Percentiles rank a stretch among this genome's conserved stretches.
phyloP scores from a whole-genome alignment of 2,329 filamentous ascomycete genomes.

The Alternaria alternata region DNA sequence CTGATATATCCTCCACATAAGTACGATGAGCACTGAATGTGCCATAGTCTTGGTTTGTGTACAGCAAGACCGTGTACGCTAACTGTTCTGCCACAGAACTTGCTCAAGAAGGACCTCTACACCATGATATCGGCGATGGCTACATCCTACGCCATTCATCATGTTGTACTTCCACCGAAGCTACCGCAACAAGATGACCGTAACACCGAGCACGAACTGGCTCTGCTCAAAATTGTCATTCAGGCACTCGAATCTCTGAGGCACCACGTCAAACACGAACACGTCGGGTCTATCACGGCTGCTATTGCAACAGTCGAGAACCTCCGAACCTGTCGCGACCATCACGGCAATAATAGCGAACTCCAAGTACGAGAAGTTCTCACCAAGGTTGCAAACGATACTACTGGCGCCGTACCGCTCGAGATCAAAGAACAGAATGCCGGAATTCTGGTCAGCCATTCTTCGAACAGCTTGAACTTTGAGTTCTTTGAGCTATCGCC shows the following conservation, averaged over 20 bases:
- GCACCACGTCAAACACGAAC: not conserved
- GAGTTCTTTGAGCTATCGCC: slow-evolving; percentile 60
- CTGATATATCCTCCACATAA: not conserved
- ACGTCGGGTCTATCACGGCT: slow-evolving; percentile 8
- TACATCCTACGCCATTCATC: slow-evolving; percentile 39
- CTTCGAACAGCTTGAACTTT: slow-evolving; percentile 40
- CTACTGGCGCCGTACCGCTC: slow-evolving; percentile 41
- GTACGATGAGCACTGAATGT: not conserved
- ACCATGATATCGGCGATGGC: slow-evolving; percentile 12
- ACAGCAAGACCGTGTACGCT: not conserved
- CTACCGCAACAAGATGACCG: slow-evolving; percentile 53
- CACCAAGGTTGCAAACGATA: slow-evolving; percentile 20
- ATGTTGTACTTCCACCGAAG: slow-evolving; percentile 60
- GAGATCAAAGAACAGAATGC: slow-evolving; percentile 59
- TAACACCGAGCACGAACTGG: slow-evolving; percentile 16
- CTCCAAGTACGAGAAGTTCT: slow-evolving; percentile 15
- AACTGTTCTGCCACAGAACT: not conserved
- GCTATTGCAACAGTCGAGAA: slow-evolving; percentile 27
- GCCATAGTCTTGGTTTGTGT: not conserved
- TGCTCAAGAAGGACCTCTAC: too few relatives aligned
- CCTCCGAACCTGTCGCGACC: slow-evolving; percentile 16
- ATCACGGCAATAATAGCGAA: slow-evolving; percentile 22
- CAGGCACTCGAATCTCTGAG: slow-evolving; percentile 22
- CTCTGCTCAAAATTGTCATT: slow-evolving; percentile 20
- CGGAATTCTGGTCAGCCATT: slow-evolving; percentile 53